Conservation (phyloP, 306 rosid species). For the Malus orientalis region DNA sequence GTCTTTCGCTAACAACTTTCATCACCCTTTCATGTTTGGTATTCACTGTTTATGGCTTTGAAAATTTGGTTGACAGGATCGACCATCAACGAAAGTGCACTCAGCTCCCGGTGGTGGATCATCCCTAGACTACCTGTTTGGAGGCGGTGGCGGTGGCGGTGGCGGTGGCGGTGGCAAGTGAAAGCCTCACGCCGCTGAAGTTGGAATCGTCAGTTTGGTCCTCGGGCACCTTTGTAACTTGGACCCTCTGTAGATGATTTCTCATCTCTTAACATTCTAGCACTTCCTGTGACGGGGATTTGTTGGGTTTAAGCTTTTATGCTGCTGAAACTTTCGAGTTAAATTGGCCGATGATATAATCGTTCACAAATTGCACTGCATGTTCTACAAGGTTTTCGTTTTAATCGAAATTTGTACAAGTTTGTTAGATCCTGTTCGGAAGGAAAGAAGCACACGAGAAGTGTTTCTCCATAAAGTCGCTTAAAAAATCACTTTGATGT, state of each 20-base stretch:
- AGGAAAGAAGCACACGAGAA: neutral
- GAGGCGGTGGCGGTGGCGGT: neutral
- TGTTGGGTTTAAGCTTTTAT: neutral
- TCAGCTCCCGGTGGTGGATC: conserved; percentile 17
- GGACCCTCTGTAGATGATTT: conserved; percentile 6
- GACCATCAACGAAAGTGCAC: conserved; percentile 12
- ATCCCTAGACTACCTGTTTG: conserved; percentile 15
- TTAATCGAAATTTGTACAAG: neutral
- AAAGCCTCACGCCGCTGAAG: neutral
- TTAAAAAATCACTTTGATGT: too few relatives aligned
- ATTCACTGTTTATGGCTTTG: neutral
- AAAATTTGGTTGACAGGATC: neutral
- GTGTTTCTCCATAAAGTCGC: neutral
- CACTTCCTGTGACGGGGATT: neutral
- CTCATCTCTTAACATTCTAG: neutral
- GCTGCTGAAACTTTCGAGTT: neutral
- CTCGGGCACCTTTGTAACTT: neutral
- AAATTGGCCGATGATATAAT: neutral
- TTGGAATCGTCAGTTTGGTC: neutral
- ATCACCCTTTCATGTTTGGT: neutral
- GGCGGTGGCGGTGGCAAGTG: neutral
- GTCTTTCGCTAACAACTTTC: neutral
- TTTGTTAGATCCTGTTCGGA: neutral
- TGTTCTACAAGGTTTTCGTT: neutral
- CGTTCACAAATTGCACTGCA: neutral